phyloP scores from a whole-genome alignment of 768 basidiomycete genomes.

The Boletus speciosus region DNA sequence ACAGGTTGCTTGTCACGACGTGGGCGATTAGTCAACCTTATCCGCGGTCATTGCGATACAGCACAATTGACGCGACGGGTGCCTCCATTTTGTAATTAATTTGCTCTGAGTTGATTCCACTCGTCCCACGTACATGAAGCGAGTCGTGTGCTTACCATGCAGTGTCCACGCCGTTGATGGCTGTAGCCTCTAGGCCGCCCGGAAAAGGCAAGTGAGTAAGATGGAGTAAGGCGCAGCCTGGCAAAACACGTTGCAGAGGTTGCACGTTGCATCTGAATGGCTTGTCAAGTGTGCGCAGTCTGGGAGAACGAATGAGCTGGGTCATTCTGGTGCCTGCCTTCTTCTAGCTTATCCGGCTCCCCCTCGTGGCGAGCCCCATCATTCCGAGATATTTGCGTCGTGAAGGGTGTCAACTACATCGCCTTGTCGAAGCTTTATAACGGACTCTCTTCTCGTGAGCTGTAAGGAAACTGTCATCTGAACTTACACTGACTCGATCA shows the following conservation, averaged over 20 bases:
- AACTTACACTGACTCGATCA: conserved; percentile 13
- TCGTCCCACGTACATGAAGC: not conserved
- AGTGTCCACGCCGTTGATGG: conserved; percentile 17
- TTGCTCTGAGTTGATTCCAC: not conserved
- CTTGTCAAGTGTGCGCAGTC: conserved; percentile 1
- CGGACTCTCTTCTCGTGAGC: conserved; percentile 13
- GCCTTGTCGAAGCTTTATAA: conserved; percentile 30
- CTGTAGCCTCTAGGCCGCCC: conserved; percentile 10
- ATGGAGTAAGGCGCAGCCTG: conserved; percentile 18
- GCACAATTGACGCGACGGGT: conserved; percentile 10
- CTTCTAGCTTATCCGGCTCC: not conserved
- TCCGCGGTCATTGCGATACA: conserved; percentile 8
- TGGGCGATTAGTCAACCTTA: conserved; percentile 19
- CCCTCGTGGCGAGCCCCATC: conserved; percentile 21
- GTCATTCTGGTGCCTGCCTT: conserved; percentile 1
- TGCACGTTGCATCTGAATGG: conserved; percentile 22
- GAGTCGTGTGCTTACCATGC: conserved; percentile 20
- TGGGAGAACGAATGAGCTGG: conserved; percentile 11
- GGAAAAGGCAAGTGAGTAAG: conserved; percentile 27
- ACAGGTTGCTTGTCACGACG: conserved; percentile 8
- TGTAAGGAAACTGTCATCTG: conserved; percentile 11
- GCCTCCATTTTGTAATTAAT: conserved; percentile 4
- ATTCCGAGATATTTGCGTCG: conserved; percentile 15
- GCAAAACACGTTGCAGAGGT: conserved; percentile 22
- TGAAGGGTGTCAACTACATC: conserved; percentile 18